Evolutionary conservation across 306 rosid genomes (phyloP), one percentile per base, ranked within the genome.

Genomic region (Sesbania bispinosa): DNA sequence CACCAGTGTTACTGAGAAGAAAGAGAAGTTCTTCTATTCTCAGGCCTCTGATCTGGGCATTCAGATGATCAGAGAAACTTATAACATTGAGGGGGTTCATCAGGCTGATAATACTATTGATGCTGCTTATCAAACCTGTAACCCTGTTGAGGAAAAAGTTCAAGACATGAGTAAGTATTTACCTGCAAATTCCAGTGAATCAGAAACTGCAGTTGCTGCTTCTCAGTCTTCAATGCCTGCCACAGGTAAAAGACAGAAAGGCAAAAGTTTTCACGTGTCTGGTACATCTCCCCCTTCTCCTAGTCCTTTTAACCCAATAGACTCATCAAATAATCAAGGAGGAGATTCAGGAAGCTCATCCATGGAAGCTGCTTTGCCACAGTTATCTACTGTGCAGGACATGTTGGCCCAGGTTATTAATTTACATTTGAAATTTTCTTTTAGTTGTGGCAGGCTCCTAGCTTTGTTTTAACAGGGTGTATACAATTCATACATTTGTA

Each of bases 31-130:
- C 33, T 88, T 88, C 77, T 80, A 83, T 78, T 88, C 93, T 23
- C 93, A 88, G 82, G 85, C 93, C 57, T 85, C 90, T 1, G 84
- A 80, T 69, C 81, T 88, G 69, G 84, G 85, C 67, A 85, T 88
- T 75, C 84, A 75, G 84, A 75, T 85, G 87, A 85, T 85, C 64
- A 82, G 85, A 62, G 90, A 88, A 47, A 53, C 87, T 27, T 78
- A 78, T 43, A 53, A 73, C 15, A 58, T 66, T n/a, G 87, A 85
- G 75, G 82, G 76, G 42, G 62, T 46, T 72, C 73, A 3, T 62
- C 84, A 45, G 46, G 63, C 81, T 68, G 80, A 73, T 73, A 64
- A 65, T 76, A 75, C 62, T 47, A 73, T 41, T 21, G 85, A 60
- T 14, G 42, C 54, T 21, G 74, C 74, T 73, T 75, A 76, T 46